phyloP scores from a whole-genome alignment of 331 rosid species.

The Dryas integrifolia region DNA sequence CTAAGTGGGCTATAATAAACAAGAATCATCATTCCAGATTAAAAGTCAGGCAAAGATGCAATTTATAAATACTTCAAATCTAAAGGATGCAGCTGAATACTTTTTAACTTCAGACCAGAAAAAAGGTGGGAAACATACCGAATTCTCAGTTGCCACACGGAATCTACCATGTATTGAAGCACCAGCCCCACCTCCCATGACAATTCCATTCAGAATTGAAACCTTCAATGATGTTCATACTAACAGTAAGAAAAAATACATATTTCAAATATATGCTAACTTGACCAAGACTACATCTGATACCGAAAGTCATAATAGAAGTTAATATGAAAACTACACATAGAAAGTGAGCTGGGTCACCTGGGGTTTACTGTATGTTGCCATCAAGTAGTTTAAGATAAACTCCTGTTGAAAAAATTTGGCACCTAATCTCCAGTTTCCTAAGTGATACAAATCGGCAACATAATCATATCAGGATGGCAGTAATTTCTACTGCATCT shows the following conservation, averaged over 20 bases:
- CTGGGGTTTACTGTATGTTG: constrained; percentile 91
- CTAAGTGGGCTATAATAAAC: background rate
- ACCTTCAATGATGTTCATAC: constrained; percentile 50
- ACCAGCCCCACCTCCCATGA: constrained; percentile 99
- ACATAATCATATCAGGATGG: constrained; percentile 17
- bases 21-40: background rate
- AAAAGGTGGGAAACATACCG: constrained; percentile 45
- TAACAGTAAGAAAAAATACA: constrained; percentile 16
- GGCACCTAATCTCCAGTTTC: constrained; percentile 77
- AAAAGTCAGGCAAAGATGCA: background rate
- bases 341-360: constrained; percentile 36
- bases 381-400: constrained; percentile 73
- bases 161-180: constrained; percentile 90
- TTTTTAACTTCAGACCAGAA: constrained; percentile 9
- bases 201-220: constrained; percentile 87
- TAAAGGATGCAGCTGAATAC: background rate
- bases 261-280: constrained; percentile 18
- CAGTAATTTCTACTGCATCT: background rate
- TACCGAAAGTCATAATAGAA: background rate
- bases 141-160: constrained; percentile 76
- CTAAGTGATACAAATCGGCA: constrained; percentile 38
- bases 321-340: background rate
- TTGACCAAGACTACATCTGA: background rate
- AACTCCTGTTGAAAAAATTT: constrained; percentile 48
- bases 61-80: background rate